Percentiles rank a stretch among this genome's conserved stretches.
phyloP scores from a whole-genome alignment of 495 filamentous ascomycete species.

The Trichoderma parareesei region DNA sequence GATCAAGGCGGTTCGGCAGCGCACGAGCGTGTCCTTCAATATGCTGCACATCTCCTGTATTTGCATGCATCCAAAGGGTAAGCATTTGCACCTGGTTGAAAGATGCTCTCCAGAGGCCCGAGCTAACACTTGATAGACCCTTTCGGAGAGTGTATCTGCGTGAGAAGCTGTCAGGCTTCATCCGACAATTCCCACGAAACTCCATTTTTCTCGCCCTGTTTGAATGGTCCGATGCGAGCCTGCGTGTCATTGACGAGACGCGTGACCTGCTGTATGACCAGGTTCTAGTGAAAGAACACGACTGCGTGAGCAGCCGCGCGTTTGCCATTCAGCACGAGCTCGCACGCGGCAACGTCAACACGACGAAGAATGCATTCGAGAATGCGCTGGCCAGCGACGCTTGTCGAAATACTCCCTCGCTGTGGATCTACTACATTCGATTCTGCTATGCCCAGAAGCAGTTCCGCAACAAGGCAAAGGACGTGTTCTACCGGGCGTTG shows the following conservation, averaged over 20 bases:
- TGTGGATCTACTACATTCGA: slow-evolving; percentile 64
- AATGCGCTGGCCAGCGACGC: slow-evolving; percentile 46
- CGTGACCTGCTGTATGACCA: slow-evolving; percentile 47
- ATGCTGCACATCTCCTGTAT: slow-evolving; percentile 57
- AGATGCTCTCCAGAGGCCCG: neutral
- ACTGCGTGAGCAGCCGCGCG: slow-evolving; percentile 47
- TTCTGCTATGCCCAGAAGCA: slow-evolving; percentile 31
- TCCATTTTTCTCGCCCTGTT: slow-evolving; percentile 67
- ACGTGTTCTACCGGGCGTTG: slow-evolving; percentile 61
- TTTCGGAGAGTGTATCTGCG: slow-evolving; percentile 60
- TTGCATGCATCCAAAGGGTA: slow-evolving; percentile 52
- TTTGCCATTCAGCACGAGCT: slow-evolving; percentile 65
- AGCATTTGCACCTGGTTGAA: slow-evolving; percentile 15
- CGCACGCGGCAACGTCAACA: slow-evolving; percentile 48
- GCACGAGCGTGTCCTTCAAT: slow-evolving; percentile 58
- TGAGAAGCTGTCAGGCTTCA: slow-evolving; percentile 46
- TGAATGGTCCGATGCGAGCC: slow-evolving; percentile 58
- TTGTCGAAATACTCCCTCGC: slow-evolving; percentile 31
- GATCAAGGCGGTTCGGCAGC: slow-evolving; percentile 23
- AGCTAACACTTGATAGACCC: slow-evolving; percentile 29
- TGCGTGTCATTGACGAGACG: slow-evolving; percentile 65
- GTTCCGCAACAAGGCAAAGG: slow-evolving; percentile 28
- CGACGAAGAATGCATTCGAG: slow-evolving; percentile 63
- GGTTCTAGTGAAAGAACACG: slow-evolving; percentile 31
- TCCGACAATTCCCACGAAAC: slow-evolving; percentile 64